phyloP scores from a whole-genome alignment of 495 filamentous ascomycete species.

The Aspergillus funiculosus region DNA sequence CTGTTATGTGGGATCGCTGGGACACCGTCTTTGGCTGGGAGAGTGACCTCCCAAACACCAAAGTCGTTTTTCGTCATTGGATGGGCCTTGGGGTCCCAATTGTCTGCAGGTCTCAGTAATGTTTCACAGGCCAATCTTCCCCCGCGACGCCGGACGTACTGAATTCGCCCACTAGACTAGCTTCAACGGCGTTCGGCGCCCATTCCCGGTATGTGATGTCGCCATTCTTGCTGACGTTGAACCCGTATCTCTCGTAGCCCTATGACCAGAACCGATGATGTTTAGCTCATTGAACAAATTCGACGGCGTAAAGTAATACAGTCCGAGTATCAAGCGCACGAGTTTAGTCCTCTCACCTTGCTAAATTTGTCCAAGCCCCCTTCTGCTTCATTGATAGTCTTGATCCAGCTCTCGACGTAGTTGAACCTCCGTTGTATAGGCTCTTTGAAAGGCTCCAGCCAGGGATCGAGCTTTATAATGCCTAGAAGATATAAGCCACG shows the following conservation, averaged over 20 bases:
- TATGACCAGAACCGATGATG: constrained; percentile 22
- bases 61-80: constrained; percentile 79
- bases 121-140: constrained; percentile 7
- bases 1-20: constrained; percentile 85
- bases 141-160: constrained; percentile 51
- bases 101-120: constrained; percentile 55
- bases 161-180: constrained; percentile 92
- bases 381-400: constrained; percentile 72
- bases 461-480: constrained; percentile 82
- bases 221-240: constrained; percentile 70
- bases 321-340: neutral
- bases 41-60: constrained; percentile 79
- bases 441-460: constrained; percentile 78
- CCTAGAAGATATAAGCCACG: constrained; percentile 44
- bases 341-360: constrained; percentile 46
- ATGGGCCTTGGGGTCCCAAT: constrained; percentile 76
- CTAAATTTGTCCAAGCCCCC: constrained; percentile 92
- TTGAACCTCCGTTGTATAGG: constrained; percentile 68
- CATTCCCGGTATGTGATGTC: constrained; percentile 93
- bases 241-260: constrained; percentile 81
- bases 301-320: neutral
- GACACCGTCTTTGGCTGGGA: constrained; percentile 68
- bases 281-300: neutral
- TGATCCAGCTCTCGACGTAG: constrained; percentile 84
- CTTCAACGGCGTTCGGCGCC: constrained; percentile 82